These are phyloP conservation scores for Ophiocordyceps robertsii DNA, from an alignment of 2,329 filamentous ascomycete species.

Conservation along the genomic window DNA sequence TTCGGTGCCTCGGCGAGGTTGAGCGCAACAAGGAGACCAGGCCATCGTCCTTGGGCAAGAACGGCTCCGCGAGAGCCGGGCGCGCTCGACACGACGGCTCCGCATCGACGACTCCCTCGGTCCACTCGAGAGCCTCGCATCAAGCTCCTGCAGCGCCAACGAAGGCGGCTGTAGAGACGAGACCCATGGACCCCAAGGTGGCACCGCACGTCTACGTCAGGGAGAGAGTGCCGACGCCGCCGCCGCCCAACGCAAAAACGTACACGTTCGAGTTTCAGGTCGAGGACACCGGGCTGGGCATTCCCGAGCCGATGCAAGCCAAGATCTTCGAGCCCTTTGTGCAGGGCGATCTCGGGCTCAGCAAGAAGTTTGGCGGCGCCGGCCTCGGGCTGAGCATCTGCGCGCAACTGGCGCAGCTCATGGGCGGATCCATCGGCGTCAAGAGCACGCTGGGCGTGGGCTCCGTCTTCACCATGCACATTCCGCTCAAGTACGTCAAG, in stretches of 20 bases:
- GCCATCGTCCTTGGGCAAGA: conserved; percentile 15
- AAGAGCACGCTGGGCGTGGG: conserved; percentile 60
- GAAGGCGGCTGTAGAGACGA: conserved; percentile 43
- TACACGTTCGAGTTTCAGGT: conserved; percentile 79
- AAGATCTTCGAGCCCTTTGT: conserved; percentile 91
- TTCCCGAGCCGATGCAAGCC: conserved; percentile 61
- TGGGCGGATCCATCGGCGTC: conserved; percentile 65
- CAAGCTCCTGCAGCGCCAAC: conserved; percentile 12
- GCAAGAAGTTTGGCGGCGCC: conserved; percentile 82
- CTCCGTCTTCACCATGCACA: conserved; percentile 69
- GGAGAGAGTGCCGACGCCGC: conserved; percentile 44
- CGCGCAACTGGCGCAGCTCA: conserved; percentile 68
- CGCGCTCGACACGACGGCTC: conserved; percentile 25
- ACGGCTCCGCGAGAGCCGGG: conserved; percentile 22
- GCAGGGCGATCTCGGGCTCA: conserved; percentile 79
- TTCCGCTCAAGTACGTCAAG: conserved; percentile 65
- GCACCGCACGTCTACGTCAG: conserved; percentile 31
- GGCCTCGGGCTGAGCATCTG: conserved; percentile 83
- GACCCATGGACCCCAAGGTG: conserved; percentile 44
- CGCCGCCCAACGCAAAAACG: conserved; percentile 48
- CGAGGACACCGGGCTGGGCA: conserved; percentile 77
- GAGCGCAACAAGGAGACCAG: conserved; percentile 13
- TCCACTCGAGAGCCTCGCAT: conserved; percentile 26
- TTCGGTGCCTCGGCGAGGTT: conserved; percentile 56
- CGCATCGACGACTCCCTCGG: conserved; percentile 22